phyloP scores from a whole-genome alignment of 257 asterid species.

The Solanum neorickii region DNA sequence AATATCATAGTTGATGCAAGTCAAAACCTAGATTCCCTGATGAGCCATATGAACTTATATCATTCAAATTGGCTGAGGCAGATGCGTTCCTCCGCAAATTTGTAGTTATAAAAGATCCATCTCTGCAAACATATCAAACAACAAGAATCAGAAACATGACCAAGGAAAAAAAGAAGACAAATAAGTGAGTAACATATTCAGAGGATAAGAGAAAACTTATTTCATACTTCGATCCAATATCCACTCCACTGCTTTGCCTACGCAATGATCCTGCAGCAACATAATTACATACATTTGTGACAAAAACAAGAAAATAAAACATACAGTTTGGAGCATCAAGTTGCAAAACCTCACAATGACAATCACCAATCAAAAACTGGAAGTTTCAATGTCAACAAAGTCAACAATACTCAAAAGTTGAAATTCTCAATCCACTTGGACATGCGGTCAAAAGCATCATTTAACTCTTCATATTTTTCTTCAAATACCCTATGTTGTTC shows the following conservation, averaged over 20 bases:
- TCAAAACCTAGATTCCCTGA: slow-evolving; percentile 43
- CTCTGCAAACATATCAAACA: slow-evolving; percentile 48
- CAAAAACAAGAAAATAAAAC: not conserved
- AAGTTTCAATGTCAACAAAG: not conserved
- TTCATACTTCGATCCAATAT: slow-evolving; percentile 46
- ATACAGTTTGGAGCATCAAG: not conserved
- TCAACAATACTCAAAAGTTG: not conserved
- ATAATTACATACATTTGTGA: not conserved
- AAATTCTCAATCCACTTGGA: not conserved
- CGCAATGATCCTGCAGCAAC: slow-evolving; percentile 44
- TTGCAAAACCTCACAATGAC: not conserved
- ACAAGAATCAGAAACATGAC: slow-evolving; percentile 13
- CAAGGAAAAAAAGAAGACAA: not conserved
- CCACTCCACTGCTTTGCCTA: slow-evolving; percentile 68
- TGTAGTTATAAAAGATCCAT: slow-evolving; percentile 29
- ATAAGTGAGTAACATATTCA: not conserved
- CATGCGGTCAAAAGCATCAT: not conserved
- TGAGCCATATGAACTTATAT: slow-evolving; percentile 32
- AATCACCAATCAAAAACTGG: not conserved
- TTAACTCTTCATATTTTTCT: not conserved
- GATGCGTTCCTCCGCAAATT: slow-evolving; percentile 71
- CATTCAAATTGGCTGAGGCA: slow-evolving; percentile 49
- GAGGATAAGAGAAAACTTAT: not conserved
- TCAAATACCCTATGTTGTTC: not conserved
- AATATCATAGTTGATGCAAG: not conserved